A percentile compares a stretch with the other conserved stretches of the same genome.
phyloP scores from a whole-genome alignment of 2,329 filamentous ascomycete genomes.

The Acrocalymma vagum region DNA sequence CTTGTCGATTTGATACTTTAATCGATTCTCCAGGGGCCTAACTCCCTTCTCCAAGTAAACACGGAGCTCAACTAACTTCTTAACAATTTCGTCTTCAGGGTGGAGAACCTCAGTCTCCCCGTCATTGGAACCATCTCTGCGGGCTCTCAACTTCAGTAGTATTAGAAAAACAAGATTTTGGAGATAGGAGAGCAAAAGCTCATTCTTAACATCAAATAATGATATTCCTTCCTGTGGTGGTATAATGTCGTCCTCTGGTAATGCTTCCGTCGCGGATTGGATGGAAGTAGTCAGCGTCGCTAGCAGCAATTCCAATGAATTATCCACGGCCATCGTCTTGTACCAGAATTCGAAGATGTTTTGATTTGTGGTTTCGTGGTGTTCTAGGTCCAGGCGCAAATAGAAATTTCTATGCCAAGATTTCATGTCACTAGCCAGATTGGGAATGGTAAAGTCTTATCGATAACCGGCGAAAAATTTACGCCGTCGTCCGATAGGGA shows the following conservation, averaged over 20 bases:
- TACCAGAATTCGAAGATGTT: neutral
- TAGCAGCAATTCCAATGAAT: slow-evolving; percentile 51
- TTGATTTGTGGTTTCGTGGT: too few species aligned
- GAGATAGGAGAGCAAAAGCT: slow-evolving; percentile 94
- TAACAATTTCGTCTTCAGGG: slow-evolving; percentile 74
- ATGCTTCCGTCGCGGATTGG: slow-evolving; percentile 63
- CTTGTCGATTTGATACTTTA: slow-evolving; percentile 97
- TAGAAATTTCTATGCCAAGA: too few species aligned
- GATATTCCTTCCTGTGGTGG: slow-evolving; percentile 90
- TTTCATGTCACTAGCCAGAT: too few species aligned
- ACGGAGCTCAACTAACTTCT: slow-evolving; percentile 90
- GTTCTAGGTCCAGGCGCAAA: too few species aligned
- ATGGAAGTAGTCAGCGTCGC: slow-evolving; percentile 65
- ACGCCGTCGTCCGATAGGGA: too few species aligned
- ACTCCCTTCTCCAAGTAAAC: slow-evolving; percentile 94
- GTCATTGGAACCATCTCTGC: slow-evolving; percentile 31
- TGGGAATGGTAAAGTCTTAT: too few species aligned
- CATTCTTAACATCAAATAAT: slow-evolving; percentile 93
- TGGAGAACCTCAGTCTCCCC: slow-evolving; percentile 49
- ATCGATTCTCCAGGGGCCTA: slow-evolving; percentile 83
- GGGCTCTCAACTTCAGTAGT: slow-evolving; percentile 73
- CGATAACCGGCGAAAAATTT: too few species aligned
- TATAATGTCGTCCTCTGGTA: slow-evolving; percentile 69
- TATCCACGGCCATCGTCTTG: slow-evolving; percentile 47
- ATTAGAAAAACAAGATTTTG: slow-evolving; percentile 93